phyloP scores from a whole-genome alignment of 2,329 filamentous ascomycete species.

The Aspergillus oerlinghausenensis region DNA sequence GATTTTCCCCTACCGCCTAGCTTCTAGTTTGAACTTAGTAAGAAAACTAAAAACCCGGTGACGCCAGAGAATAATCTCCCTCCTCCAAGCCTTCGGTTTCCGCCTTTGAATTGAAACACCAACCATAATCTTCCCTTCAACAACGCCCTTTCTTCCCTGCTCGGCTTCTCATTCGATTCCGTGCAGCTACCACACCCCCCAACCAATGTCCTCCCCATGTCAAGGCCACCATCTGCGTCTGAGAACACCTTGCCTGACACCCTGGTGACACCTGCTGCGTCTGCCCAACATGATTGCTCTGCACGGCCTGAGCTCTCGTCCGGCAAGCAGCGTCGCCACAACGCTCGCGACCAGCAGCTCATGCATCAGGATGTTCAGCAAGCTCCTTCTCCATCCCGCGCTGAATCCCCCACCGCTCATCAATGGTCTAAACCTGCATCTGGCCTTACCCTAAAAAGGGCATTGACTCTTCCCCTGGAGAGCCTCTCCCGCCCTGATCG shows the following conservation, averaged over 20 bases:
- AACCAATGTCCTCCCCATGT: constrained; percentile 51
- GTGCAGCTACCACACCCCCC: constrained; percentile 23
- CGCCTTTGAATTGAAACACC: constrained; percentile 12
- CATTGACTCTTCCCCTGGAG: constrained; percentile 29
- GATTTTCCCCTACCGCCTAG: constrained; percentile 8
- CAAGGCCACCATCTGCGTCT: constrained; percentile 42
- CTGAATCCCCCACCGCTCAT: constrained; percentile 34
- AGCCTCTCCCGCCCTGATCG: constrained; percentile 21
- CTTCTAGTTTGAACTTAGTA: constrained; percentile 6
- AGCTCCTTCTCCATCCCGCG: constrained; percentile 28
- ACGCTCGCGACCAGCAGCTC: constrained; percentile 22
- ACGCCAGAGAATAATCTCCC: constrained; percentile 20
- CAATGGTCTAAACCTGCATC: constrained; percentile 29
- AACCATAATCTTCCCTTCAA: constrained; percentile 13
- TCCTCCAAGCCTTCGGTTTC: constrained; percentile 10
- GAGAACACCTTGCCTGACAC: constrained; percentile 38
- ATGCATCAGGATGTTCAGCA: constrained; percentile 26
- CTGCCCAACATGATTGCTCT: constrained; percentile 37
- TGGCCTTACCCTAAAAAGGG: constrained; percentile 33
- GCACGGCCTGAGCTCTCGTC: constrained; percentile 19
- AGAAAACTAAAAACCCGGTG: constrained; percentile 14
- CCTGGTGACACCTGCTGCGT: constrained; percentile 44
- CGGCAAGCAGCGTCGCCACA: constrained; percentile 34
- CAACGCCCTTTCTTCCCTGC: constrained; percentile 10
- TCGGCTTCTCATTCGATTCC: constrained; percentile 13